phyloP scores from a whole-genome alignment of 2,329 filamentous ascomycete species.

The Epichloe brachyelytri region DNA sequence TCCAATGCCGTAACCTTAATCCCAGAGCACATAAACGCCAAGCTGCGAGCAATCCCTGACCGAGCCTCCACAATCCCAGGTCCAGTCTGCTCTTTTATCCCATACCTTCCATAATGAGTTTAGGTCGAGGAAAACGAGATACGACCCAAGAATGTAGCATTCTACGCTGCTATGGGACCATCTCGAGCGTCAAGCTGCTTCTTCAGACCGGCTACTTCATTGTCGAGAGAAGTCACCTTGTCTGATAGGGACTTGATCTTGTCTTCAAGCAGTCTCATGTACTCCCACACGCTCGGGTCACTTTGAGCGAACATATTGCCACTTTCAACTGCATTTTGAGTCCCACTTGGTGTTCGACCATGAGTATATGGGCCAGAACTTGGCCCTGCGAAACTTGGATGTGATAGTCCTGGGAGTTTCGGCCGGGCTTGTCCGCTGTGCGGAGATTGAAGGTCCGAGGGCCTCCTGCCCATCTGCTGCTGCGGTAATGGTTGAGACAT shows the following conservation, averaged over 20 bases:
- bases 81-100: not conserved
- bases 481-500: constrained; percentile 52
- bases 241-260: constrained; percentile 25
- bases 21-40: constrained; percentile 10
- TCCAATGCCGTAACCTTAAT: constrained; percentile 13
- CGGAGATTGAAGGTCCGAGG: constrained; percentile 41
- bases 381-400: constrained; percentile 22
- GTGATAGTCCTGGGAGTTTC: constrained; percentile 24
- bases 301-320: constrained; percentile 53
- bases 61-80: not conserved
- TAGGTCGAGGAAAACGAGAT: not conserved
- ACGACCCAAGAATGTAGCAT: not conserved
- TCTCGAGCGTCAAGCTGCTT: constrained; percentile 22
- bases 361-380: constrained; percentile 19
- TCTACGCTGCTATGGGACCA: constrained; percentile 8
- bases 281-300: constrained; percentile 55
- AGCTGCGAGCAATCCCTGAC: not conserved
- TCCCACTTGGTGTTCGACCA: constrained; percentile 32
- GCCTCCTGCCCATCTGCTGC: constrained; percentile 42
- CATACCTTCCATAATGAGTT: not conserved
- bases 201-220: constrained; percentile 21
- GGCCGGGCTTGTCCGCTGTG: constrained; percentile 31
- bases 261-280: constrained; percentile 58
- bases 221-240: constrained; percentile 20
- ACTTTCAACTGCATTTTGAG: constrained; percentile 43